phyloP scores from a whole-genome alignment of 2,329 filamentous ascomycete genomes.

The Fusarium sp. region DNA sequence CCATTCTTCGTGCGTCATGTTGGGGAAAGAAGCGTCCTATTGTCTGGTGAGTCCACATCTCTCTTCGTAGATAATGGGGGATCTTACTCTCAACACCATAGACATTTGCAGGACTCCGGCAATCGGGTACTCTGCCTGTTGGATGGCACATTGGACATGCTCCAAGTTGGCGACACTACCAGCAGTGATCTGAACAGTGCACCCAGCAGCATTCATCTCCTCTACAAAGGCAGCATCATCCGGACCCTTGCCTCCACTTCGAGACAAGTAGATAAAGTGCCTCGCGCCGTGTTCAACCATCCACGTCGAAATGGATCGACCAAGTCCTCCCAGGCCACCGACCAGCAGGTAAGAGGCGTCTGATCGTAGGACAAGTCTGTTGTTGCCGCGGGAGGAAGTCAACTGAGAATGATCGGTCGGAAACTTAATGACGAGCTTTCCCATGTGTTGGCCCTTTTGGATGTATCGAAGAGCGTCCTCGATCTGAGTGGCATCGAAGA shows the following conservation, averaged over 20 bases:
- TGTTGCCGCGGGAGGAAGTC: neutral
- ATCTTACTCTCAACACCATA: neutral
- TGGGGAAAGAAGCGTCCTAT: neutral
- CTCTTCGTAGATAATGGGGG: neutral
- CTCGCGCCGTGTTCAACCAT: neutral
- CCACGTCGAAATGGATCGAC: neutral
- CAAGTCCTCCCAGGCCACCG: constrained; percentile 3
- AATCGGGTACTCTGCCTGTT: neutral
- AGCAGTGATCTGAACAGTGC: neutral
- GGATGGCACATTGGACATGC: neutral
- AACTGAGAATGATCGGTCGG: neutral
- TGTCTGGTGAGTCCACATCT: constrained; percentile 20
- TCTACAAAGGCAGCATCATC: neutral
- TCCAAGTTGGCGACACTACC: neutral
- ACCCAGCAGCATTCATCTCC: neutral
- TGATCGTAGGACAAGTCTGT: neutral
- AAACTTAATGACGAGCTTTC: constrained; percentile 50
- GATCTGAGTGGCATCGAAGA: constrained; percentile 41
- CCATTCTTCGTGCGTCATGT: constrained; percentile 51
- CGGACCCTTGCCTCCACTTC: neutral
- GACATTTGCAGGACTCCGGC: constrained; percentile 3
- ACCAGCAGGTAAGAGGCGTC: constrained; percentile 35
- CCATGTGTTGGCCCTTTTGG: constrained; percentile 56
- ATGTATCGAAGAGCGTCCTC: constrained; percentile 55
- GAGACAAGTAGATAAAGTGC: neutral